Evolutionary conservation across 768 basidiomycete genomes (phyloP).

Genomic region (Pleurotus giganteus): DNA sequence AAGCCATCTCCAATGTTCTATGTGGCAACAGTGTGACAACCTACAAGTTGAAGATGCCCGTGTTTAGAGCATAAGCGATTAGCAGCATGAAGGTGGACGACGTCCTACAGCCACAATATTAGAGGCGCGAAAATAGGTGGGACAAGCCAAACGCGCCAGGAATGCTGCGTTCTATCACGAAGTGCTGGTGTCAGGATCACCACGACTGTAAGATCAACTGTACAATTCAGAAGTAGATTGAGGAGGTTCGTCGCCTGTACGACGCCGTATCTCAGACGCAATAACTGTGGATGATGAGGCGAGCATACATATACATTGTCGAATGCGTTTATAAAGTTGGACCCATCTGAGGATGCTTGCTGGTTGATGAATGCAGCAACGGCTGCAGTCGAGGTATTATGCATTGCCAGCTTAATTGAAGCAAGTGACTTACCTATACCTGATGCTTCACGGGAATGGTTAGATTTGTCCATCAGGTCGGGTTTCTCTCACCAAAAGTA

Average conservation of each 20-base stretch:
- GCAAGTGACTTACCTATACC: too few relatives aligned
- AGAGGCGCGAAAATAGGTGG: neutral
- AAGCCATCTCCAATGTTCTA: neutral
- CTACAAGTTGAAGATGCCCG: slow-evolving; percentile 4
- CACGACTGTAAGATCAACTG: neutral
- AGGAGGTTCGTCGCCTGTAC: neutral
- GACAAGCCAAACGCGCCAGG: neutral
- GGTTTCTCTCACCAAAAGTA: neutral
- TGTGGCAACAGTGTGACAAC: neutral
- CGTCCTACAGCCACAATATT: neutral
- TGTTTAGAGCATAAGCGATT: slow-evolving; percentile 4
- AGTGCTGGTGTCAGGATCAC: neutral
- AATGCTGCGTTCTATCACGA: neutral
- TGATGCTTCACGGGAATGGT: too few relatives aligned
- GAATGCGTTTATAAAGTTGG: too few relatives aligned
- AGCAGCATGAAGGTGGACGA: neutral
- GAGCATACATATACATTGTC: too few relatives aligned
- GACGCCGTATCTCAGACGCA: neutral
- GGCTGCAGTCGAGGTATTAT: too few relatives aligned
- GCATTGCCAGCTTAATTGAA: too few relatives aligned
- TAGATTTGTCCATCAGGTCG: neutral
- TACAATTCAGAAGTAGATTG: neutral
- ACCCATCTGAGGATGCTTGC: too few relatives aligned
- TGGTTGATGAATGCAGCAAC: too few relatives aligned
- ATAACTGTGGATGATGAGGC: neutral